These are phyloP conservation scores for Claviceps sorghi DNA, from an alignment of 2,329 filamentous ascomycete species.

Conservation along the genomic window DNA sequence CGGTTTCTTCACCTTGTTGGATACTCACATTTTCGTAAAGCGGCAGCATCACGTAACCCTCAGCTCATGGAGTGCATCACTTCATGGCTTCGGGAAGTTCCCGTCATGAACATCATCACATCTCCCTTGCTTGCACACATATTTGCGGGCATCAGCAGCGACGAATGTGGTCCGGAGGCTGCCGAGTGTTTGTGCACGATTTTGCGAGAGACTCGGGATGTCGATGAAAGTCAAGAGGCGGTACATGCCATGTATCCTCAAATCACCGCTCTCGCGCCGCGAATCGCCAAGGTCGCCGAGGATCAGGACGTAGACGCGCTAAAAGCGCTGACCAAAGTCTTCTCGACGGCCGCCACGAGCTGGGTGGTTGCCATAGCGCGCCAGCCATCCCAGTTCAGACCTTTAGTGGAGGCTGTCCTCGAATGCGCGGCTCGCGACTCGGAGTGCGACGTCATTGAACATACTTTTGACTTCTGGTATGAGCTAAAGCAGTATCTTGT, in stretches of 20 bases:
- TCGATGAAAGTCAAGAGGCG: slow-evolving; percentile 72
- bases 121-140: slow-evolving; percentile 74
- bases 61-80: slow-evolving; percentile 90
- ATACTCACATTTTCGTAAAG: slow-evolving; percentile 25
- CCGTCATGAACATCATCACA: slow-evolving; percentile 65
- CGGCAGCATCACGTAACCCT: slow-evolving; percentile 66
- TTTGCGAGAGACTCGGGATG: slow-evolving; percentile 80
- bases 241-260: slow-evolving; percentile 75
- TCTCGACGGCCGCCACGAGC: slow-evolving; percentile 82
- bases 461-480: slow-evolving; percentile 97
- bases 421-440: slow-evolving; percentile 79
- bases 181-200: slow-evolving; percentile 88
- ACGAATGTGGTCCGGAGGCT: slow-evolving; percentile 70
- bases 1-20: not conserved
- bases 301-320: slow-evolving; percentile 75
- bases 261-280: slow-evolving; percentile 60
- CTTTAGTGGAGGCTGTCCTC: slow-evolving; percentile 77
- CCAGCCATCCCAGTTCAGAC: slow-evolving; percentile 65
- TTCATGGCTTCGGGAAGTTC: slow-evolving; percentile 91
- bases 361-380: slow-evolving; percentile 89
- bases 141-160: slow-evolving; percentile 60
- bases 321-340: slow-evolving; percentile 78
- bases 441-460: slow-evolving; percentile 79
- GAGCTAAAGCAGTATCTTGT: slow-evolving; percentile 94
- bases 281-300: slow-evolving; percentile 58